Conservation (phyloP, 2,329 filamentous ascomycete genomes). For the Blumeria hordei region DNA sequence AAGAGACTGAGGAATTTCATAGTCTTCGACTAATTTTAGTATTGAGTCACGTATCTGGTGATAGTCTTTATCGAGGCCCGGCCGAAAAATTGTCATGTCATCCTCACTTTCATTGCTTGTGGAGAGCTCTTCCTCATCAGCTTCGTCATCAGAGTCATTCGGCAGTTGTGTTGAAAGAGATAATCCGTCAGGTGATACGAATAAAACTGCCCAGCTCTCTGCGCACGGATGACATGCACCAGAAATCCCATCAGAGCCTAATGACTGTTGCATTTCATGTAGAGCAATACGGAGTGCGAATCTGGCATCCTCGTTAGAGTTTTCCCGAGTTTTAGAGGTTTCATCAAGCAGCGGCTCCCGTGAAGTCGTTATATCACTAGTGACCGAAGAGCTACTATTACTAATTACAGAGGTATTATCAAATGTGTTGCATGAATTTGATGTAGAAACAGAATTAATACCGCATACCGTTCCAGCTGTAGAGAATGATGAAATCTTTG, state of each 20-base stretch:
- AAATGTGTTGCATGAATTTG: constrained; percentile 24
- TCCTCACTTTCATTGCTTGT: constrained; percentile 36
- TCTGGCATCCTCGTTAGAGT: constrained; percentile 37
- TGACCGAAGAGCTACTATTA: constrained; percentile 46
- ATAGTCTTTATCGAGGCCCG: constrained; percentile 54
- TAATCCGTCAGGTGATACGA: constrained; percentile 50
- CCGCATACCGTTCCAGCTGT: constrained; percentile 41
- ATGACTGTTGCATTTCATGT: constrained; percentile 42
- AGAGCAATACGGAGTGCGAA: constrained; percentile 40
- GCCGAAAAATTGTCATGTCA: constrained; percentile 26
- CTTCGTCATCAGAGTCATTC: constrained; percentile 42
- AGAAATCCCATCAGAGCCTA: constrained; percentile 38
- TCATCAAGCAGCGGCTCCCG: constrained; percentile 38
- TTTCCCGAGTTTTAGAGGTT: constrained; percentile 20
- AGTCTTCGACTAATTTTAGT: constrained; percentile 57
- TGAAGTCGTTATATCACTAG: constrained; percentile 45
- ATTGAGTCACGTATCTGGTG: constrained; percentile 62
- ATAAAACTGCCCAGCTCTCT: constrained; percentile 63
- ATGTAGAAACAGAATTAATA: constrained; percentile 43
- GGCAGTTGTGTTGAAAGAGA: constrained; percentile 46
- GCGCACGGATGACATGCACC: constrained; percentile 56
- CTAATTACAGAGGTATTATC: constrained; percentile 49
- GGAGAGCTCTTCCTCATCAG: constrained; percentile 40
- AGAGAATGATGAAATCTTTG: constrained; percentile 41
- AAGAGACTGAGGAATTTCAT: constrained; percentile 47